Evolutionary conservation across 1,284 basidiomycete genomes (phyloP).

Genomic region (Trametes polyzona): DNA sequence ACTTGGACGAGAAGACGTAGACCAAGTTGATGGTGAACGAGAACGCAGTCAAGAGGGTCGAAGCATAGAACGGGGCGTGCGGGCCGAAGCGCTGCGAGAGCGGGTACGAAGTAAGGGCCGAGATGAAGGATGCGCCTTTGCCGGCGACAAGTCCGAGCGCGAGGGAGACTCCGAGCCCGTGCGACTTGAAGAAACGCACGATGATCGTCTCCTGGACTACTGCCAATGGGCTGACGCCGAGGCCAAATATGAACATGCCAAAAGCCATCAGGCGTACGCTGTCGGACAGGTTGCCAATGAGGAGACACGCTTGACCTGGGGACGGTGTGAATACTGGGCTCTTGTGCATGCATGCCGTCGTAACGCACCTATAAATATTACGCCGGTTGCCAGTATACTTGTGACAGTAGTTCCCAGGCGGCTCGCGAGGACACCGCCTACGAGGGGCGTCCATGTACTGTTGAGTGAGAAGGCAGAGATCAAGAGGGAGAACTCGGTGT

Average conservation of each 20-base stretch:
- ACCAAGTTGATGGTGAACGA: conserved; percentile 71
- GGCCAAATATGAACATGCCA: conserved; percentile 78
- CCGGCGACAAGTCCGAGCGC: conserved; percentile 80
- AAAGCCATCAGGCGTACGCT: conserved; percentile 68
- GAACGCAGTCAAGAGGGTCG: conserved; percentile 61
- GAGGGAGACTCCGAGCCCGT: conserved; percentile 78
- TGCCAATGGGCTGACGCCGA: conserved; percentile 76
- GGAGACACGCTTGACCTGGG: conserved; percentile 62
- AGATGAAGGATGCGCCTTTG: conserved; percentile 75
- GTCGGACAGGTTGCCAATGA: conserved; percentile 62
- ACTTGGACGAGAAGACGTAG: conserved; percentile 65
- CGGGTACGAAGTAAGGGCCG: conserved; percentile 76
- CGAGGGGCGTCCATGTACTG: conserved; percentile 80
- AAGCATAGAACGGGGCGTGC: conserved; percentile 76
- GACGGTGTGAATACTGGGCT: conserved; percentile 10
- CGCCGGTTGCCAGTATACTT: conserved; percentile 72
- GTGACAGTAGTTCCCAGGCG: conserved; percentile 70
- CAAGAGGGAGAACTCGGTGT: conserved; percentile 77
- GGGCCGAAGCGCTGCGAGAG: conserved; percentile 70
- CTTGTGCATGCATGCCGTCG: not conserved
- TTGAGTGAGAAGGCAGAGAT: conserved; percentile 78
- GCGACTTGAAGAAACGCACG: conserved; percentile 77
- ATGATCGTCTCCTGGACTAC: conserved; percentile 82
- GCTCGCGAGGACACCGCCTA: conserved; percentile 70
- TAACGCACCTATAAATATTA: conserved; percentile 63